Percentiles rank a stretch among this genome's conserved stretches.
phyloP scores from a whole-genome alignment of 2,329 filamentous ascomycete genomes.

The Calonectria ilicicola region DNA sequence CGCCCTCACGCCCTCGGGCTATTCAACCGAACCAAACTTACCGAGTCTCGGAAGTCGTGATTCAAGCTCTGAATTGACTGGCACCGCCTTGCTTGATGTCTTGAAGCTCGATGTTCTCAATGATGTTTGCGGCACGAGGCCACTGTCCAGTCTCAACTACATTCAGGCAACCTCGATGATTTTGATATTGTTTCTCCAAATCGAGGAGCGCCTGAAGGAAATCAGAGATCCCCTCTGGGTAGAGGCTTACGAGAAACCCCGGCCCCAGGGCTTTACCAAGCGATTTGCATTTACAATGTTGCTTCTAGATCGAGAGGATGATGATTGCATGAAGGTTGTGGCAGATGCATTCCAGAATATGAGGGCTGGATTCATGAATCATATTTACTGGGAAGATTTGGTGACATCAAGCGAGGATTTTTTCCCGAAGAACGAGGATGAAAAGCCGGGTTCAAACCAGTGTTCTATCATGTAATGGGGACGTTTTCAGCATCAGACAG shows the following conservation, averaged over 20 bases:
- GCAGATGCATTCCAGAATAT: slow-evolving; percentile 6
- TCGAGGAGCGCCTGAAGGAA: slow-evolving; percentile 45
- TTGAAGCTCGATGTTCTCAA: slow-evolving; percentile 10
- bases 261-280: neutral
- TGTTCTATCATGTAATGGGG: neutral
- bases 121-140: slow-evolving; percentile 25
- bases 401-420: neutral
- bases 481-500: too few species aligned
- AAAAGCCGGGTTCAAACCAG: neutral
- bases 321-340: slow-evolving; percentile 20
- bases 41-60: neutral
- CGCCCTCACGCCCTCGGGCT: neutral
- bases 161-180: slow-evolving; percentile 40
- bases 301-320: slow-evolving; percentile 7
- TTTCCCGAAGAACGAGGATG: neutral
- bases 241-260: neutral
- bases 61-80: neutral
- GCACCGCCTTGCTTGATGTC: neutral
- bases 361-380: slow-evolving; percentile 15
- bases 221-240: slow-evolving; percentile 35
- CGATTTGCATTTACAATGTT: slow-evolving; percentile 13
- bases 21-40: neutral
- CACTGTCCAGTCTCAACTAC: slow-evolving; percentile 51
- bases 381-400: slow-evolving; percentile 34
- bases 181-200: slow-evolving; percentile 37